phyloP scores from a whole-genome alignment of 1,139 yeast species.

The Protomyces lactucae-debilis region DNA sequence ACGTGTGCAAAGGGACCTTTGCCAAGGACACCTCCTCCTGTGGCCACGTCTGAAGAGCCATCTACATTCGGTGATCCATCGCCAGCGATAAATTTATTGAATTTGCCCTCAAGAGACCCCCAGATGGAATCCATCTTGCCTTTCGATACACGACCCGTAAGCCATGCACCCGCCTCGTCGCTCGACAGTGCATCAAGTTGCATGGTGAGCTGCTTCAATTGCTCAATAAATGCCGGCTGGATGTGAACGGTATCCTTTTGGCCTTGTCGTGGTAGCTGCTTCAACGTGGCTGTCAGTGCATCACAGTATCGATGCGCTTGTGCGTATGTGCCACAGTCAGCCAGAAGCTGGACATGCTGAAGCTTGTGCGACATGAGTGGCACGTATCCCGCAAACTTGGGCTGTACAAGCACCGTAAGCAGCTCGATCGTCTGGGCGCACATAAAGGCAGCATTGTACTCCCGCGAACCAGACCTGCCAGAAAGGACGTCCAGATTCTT shows the following conservation, averaged over 20 bases:
- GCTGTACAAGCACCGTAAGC: conserved; percentile 34
- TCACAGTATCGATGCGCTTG: conserved; percentile 64
- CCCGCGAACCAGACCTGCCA: not conserved
- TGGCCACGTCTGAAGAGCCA: not conserved
- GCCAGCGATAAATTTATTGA: conserved; percentile 84
- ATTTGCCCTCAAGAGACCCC: conserved; percentile 78
- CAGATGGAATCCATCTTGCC: conserved; percentile 80
- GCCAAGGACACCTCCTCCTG: conserved; percentile 31
- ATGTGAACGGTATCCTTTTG: conserved; percentile 40
- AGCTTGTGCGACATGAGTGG: conserved; percentile 56
- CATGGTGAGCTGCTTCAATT: conserved; percentile 41
- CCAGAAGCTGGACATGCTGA: conserved; percentile 57
- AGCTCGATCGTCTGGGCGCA: not conserved
- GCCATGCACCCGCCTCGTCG: conserved; percentile 51
- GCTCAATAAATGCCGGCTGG: conserved; percentile 40
- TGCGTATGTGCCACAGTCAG: conserved; percentile 54
- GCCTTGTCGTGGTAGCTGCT: conserved; percentile 3
- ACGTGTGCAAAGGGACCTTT: conserved; percentile 36
- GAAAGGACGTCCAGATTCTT: not conserved
- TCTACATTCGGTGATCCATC: conserved; percentile 41
- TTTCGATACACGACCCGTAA: conserved; percentile 58
- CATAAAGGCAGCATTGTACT: not conserved
- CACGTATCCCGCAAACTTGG: conserved; percentile 43
- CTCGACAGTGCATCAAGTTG: conserved; percentile 33
- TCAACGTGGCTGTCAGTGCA: conserved; percentile 44